Evolutionary conservation across 169 alveolate species (phyloP), one percentile per base, ranked within the genome.

Genomic region (Plasmodium malariae): DNA sequence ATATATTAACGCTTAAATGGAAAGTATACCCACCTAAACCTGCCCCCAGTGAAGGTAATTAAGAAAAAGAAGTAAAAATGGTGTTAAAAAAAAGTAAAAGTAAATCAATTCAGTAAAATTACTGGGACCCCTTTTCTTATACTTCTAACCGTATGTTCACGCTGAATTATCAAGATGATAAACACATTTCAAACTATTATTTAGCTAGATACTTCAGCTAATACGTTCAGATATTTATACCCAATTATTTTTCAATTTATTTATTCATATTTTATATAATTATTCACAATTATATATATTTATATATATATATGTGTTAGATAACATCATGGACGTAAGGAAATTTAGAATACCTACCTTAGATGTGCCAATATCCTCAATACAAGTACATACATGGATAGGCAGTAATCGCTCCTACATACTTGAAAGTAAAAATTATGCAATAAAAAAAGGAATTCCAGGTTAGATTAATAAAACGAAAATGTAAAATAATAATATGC

Each of bases 341-440:
- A 68, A 36, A 24, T 68, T 5, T 11, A 3, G 14, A 43, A n/a
- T 68, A 7, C 78, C 78, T 9, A 17, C 2, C 7, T 40, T 68
- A 24, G 19, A 37, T 37, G n/a, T 11, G 11, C 78, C 59, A 24
- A 37, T 68, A 21, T 37, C 78, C 3, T 37, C 78, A n/a, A 68
- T 68, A 19, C 78, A 68, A 21, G 63, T 68, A 1, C 78, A 68
- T 43, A 37, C 62, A 1, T 17, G 17, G 12, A 3, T 28, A 24
- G 60, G 7, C 7, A 24, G 6, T 1, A 37, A 24, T 7, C 24
- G 40, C 0, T 7, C 57, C 7, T 14, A 21, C 6, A 1, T 68
- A 21, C 2, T 68, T 1, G 37, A 37, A 19, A 68, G 63, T n/a
- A 68, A 68, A 43, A 43, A 68, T 21, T 68, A 68, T 68, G 60